Percentiles rank a stretch among this genome's conserved stretches.
Conservation (phyloP, 768 basidiomycete genomes). For the Chalciporus chontae region DNA sequence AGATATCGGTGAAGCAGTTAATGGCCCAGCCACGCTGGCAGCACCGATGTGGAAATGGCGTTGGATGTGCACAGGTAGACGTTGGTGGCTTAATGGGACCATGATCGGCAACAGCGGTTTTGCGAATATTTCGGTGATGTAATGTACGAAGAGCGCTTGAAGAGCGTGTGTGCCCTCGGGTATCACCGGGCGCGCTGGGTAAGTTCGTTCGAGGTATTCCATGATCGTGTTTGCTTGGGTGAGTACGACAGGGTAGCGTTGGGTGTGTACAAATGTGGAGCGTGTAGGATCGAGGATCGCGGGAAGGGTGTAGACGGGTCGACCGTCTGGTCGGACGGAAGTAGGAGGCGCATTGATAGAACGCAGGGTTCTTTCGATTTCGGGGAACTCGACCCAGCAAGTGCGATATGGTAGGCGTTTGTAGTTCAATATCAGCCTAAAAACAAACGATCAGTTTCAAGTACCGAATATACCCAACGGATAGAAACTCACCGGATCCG, state of each 20-base stretch:
- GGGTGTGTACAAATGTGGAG: conserved; percentile 29
- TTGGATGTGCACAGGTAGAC: conserved; percentile 54
- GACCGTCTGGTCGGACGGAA: conserved; percentile 49
- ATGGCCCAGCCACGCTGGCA: conserved; percentile 10
- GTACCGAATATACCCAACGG: not conserved
- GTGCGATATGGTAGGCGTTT: conserved; percentile 71
- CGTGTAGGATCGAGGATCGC: conserved; percentile 56
- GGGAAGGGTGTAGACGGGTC: conserved; percentile 65
- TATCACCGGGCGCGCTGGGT: conserved; percentile 67
- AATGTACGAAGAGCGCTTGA: conserved; percentile 67
- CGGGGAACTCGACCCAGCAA: conserved; percentile 65
- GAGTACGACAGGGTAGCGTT: conserved; percentile 46
- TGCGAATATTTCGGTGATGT: conserved; percentile 60
- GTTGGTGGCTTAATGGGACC: conserved; percentile 63
- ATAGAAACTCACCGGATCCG: conserved; percentile 52
- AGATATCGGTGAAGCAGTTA: too few species aligned
- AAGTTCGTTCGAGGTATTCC: conserved; percentile 66
- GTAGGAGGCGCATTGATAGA: conserved; percentile 59
- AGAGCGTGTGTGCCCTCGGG: conserved; percentile 68
- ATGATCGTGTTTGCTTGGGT: conserved; percentile 61
- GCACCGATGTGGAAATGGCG: conserved; percentile 39
- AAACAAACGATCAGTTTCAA: not conserved
- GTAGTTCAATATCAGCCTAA: conserved; percentile 74
- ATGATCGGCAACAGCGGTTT: conserved; percentile 68
- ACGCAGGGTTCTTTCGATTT: conserved; percentile 60